These are phyloP conservation scores for Fraxinus latifolia DNA, from an alignment of 305 asterid species.

Conservation along the genomic window DNA sequence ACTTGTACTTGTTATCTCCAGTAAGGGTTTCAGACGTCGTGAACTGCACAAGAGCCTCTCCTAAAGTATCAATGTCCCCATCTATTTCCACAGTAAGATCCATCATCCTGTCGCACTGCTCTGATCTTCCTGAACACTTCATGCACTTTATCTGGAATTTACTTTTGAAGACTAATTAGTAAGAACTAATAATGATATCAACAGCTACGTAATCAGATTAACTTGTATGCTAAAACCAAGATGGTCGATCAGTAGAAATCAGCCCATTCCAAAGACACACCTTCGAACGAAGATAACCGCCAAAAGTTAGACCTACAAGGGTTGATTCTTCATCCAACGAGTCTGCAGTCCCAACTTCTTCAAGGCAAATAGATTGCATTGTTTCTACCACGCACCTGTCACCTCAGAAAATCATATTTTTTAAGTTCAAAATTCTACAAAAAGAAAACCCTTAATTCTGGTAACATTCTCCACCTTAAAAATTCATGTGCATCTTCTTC, in stretches of 20 bases:
- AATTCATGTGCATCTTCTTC: constrained; percentile 70
- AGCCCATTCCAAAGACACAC: constrained; percentile 27
- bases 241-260: not conserved
- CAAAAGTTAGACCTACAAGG: constrained; percentile 53
- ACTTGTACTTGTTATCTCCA: constrained; percentile 62
- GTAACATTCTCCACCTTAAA: constrained; percentile 36
- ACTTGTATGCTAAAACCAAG: constrained; percentile 1
- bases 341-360: constrained; percentile 48
- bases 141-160: constrained; percentile 48
- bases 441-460: not conserved
- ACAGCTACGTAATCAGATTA: constrained; percentile 9
- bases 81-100: constrained; percentile 61
- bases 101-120: constrained; percentile 43
- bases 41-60: constrained; percentile 53
- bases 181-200: not conserved
- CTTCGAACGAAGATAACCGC: constrained; percentile 60
- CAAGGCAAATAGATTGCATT: constrained; percentile 56
- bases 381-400: constrained; percentile 51
- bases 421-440: not conserved
- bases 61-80: constrained; percentile 47
- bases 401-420: constrained; percentile 8
- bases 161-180: constrained; percentile 16
- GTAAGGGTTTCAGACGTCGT: constrained; percentile 54
- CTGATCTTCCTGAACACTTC: constrained; percentile 57
- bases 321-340: constrained; percentile 47